Evolutionary conservation across 2,329 filamentous ascomycete species (phyloP).

Genomic region (Claviceps purpurea): DNA sequence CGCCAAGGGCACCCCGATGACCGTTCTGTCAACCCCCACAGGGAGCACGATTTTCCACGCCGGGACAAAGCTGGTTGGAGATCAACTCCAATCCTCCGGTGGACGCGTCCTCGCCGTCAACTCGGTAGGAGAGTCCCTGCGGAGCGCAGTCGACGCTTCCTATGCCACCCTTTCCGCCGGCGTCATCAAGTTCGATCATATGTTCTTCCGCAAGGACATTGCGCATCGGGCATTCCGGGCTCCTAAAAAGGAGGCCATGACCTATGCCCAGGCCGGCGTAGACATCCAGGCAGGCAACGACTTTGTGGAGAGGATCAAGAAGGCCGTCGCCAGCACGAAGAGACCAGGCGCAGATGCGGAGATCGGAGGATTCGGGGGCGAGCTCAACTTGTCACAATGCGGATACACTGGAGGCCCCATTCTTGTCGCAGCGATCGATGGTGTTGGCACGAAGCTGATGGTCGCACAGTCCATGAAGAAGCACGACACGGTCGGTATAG

Average conservation of each 20-base stretch:
- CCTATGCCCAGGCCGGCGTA: conserved; percentile 86
- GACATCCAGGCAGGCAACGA: conserved; percentile 90
- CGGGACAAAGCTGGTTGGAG: conserved; percentile 56
- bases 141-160: conserved; percentile 74
- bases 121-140: conserved; percentile 56
- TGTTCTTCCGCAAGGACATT: conserved; percentile 90
- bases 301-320: conserved; percentile 85
- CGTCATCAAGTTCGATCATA: conserved; percentile 66
- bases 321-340: conserved; percentile 71
- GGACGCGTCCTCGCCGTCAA: conserved; percentile 92
- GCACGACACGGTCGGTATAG: conserved; percentile 90
- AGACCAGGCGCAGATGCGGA: conserved; percentile 81
- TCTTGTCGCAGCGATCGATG: conserved; percentile 88
- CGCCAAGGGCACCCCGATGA: conserved; percentile 57
- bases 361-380: conserved; percentile 88
- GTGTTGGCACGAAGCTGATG: conserved; percentile 93
- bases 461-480: conserved; percentile 82
- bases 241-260: conserved; percentile 44
- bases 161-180: conserved; percentile 63
- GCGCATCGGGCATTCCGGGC: conserved; percentile 60
- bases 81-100: conserved; percentile 60
- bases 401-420: conserved; percentile 61
- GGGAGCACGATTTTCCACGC: conserved; percentile 78
- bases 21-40: conserved; percentile 29
- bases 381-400: conserved; percentile 46